Evolutionary conservation across 2,329 filamentous ascomycete species (phyloP), one percentile per base, ranked within the genome.

Genomic region (Cytospora paraplurivora): DNA sequence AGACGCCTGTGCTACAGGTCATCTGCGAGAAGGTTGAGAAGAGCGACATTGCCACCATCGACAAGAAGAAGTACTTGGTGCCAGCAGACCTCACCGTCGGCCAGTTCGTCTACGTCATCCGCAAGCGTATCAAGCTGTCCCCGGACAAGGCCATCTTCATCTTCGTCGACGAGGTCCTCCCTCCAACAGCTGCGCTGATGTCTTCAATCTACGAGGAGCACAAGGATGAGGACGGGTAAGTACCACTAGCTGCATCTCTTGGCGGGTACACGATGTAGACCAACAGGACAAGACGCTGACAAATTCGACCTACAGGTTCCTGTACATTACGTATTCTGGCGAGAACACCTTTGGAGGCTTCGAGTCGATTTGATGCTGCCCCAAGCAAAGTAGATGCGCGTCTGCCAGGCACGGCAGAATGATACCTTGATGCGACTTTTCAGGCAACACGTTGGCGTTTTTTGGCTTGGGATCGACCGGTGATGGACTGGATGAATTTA

Each of bases 61-160:
- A 99, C 82, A 99, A 99, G 89, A 99, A 99, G 88, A 99, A 99
- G 84, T 99, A 99, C 76, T 87, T 99, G 56, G 95, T 99, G 34
- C 95, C 95, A 15, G 93, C 95, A 71, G 95, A 99, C 76, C 87
- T 99, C 75, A 99, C 95, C 68, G 95, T 99, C 68, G 95, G 95
- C 73, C 95, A 99, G 88, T 77, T 99, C 77, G 95, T 99, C 82
- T 99, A 99, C 80, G 95, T 99, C 69, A 99, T 99, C 81, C 93
- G 95, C 78, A 99, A 99, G 87, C 91, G 95, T 75, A 99, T 99
- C 83, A 99, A 99, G 92, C 87, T 99, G 71, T 97, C 93, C 62
- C 95, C 95, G 37, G 95, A 99, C 84, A 99, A 99, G 87, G 95
- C 95, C 76, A 99, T 99, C 82, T 99, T 99, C 86, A 98, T 99